Percentiles rank a stretch among this genome's conserved stretches.
Evolutionary conservation across 2,329 filamentous ascomycete genomes (phyloP).

Genomic region (Sporothrix mexicana): DNA sequence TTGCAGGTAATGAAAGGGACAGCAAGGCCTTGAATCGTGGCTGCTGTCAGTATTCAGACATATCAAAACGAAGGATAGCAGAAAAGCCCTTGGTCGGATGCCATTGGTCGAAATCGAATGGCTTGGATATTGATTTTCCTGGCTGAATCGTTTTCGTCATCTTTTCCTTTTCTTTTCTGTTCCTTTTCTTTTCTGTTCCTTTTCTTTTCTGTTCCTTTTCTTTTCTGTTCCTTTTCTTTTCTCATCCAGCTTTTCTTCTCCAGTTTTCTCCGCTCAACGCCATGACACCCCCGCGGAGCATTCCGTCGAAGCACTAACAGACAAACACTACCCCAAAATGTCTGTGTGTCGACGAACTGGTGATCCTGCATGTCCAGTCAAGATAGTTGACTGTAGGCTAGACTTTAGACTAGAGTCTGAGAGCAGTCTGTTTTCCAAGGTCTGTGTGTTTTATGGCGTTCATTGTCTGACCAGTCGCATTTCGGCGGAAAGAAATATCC

Average conservation of each 20-base stretch:
- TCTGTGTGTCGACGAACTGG: constrained; percentile 15
- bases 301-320: not conserved
- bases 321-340: constrained; percentile 2
- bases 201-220: not conserved
- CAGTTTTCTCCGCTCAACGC: not conserved
- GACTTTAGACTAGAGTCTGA: no score
- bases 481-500: not conserved
- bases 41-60: not conserved
- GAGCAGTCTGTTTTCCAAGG: not conserved
- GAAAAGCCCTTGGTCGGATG: no score
- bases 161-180: not conserved
- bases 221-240: no score
- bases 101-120: no score
- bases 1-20: not conserved
- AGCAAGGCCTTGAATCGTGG: not conserved
- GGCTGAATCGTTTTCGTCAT: not conserved
- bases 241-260: not conserved
- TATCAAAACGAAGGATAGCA: not conserved
- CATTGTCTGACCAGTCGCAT: not conserved
- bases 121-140: not conserved
- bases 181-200: not conserved
- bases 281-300: not conserved
- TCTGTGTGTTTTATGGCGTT: not conserved
- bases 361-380: not conserved
- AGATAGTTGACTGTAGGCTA: no score